Evolutionary conservation across 352 stramenopile genomes (phyloP).

Genomic region (Phytopythium delawarense): DNA sequence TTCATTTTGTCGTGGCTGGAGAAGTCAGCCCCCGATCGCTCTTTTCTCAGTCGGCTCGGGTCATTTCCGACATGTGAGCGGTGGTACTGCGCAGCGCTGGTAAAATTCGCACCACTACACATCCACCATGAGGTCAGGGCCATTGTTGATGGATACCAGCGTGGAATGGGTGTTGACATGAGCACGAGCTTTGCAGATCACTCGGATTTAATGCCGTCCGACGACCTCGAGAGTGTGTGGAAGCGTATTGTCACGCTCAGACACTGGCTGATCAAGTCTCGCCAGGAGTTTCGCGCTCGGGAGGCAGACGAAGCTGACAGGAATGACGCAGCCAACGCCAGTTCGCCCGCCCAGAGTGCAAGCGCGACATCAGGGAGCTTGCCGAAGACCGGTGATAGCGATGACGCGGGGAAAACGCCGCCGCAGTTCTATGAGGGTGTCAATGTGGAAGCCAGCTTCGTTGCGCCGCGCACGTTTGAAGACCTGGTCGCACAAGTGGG

Average conservation of each 20-base stretch:
- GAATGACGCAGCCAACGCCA: neutral
- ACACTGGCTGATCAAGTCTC: constrained; percentile 80
- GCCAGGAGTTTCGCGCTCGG: constrained; percentile 74
- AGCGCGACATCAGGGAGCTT: neutral
- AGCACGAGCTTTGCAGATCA: constrained; percentile 30
- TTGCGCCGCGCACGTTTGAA: constrained; percentile 63
- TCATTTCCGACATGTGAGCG: constrained; percentile 69
- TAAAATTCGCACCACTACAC: constrained; percentile 75
- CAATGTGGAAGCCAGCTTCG: constrained; percentile 56
- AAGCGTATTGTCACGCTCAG: constrained; percentile 76
- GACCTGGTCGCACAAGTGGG: constrained; percentile 61
- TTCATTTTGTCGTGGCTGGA: constrained; percentile 76
- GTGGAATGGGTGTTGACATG: neutral
- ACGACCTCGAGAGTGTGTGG: constrained; percentile 71
- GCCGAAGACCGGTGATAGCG: neutral
- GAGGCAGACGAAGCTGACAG: constrained; percentile 35
- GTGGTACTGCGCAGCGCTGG: constrained; percentile 65
- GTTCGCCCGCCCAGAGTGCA: neutral
- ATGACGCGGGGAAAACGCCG: neutral
- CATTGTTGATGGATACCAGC: constrained; percentile 32
- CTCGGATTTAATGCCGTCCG: constrained; percentile 58
- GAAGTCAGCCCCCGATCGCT: constrained; percentile 65
- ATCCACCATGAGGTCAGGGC: constrained; percentile 76
- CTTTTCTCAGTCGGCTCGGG: constrained; percentile 71
- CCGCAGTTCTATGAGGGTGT: constrained; percentile 20